These are phyloP conservation scores for Phyllostachys edulis DNA, from an alignment of 176 grass and related monocot species.

Conservation along the genomic window DNA sequence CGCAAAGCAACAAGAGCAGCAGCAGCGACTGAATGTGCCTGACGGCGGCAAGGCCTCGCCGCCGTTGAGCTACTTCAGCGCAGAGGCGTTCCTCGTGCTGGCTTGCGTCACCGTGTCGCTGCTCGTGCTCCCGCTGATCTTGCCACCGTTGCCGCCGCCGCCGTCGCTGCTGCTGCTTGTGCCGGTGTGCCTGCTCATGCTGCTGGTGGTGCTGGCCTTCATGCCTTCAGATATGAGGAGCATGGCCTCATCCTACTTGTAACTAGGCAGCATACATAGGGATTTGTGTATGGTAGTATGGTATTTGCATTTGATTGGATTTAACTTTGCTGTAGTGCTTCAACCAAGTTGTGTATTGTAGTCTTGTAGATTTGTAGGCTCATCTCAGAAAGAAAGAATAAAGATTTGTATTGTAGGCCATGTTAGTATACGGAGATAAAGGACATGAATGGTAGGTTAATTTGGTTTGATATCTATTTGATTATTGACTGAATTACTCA, in stretches of 20 bases:
- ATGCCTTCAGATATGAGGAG: slow-evolving; percentile 49
- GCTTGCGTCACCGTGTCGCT: slow-evolving; percentile 52
- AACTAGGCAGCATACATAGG: not conserved
- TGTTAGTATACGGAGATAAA: not conserved
- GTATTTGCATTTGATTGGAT: not conserved
- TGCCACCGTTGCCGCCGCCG: slow-evolving; percentile 72
- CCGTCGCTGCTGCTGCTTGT: slow-evolving; percentile 57
- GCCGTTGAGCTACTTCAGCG: slow-evolving; percentile 36
- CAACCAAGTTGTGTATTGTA: not conserved
- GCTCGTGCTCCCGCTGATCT: slow-evolving; percentile 58
- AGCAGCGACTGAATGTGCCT: not conserved
- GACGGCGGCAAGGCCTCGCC: not conserved
- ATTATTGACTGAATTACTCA: not conserved
- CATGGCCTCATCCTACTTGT: slow-evolving; percentile 49
- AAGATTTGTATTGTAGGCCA: not conserved
- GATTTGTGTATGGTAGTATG: not conserved
- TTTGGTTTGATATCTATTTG: not conserved
- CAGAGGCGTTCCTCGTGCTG: slow-evolving; percentile 39
- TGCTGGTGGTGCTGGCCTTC: slow-evolving; percentile 62
- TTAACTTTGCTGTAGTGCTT: not conserved
- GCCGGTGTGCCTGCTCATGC: slow-evolving; percentile 51
- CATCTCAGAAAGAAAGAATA: not conserved
- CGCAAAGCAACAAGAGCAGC: not conserved
- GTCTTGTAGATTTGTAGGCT: not conserved
- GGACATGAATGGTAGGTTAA: not conserved